Conservation (phyloP, 1,139 yeast species). For the Nematodospora anomalae region DNA sequence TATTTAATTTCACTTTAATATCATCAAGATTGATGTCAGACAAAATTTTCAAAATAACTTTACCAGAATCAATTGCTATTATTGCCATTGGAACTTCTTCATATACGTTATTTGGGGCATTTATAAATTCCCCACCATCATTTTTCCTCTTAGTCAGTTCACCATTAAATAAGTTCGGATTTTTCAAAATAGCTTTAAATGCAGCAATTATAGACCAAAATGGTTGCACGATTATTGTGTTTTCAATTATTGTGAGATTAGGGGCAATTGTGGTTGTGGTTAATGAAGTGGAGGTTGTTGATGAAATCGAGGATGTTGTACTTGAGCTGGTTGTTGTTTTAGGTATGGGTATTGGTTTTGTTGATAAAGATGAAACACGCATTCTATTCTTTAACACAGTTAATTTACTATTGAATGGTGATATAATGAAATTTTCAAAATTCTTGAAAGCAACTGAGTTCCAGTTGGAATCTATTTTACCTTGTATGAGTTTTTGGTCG, state of each 20-base stretch:
- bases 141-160: constrained; percentile 39
- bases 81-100: constrained; percentile 23
- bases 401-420: constrained; percentile 34
- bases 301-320: constrained; percentile 14
- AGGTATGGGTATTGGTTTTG: constrained; percentile 2
- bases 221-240: constrained; percentile 50
- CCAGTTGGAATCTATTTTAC: not conserved
- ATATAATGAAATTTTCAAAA: constrained; percentile 52
- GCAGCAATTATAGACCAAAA: constrained; percentile 70
- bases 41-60: constrained; percentile 44
- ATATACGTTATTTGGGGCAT: constrained; percentile 7
- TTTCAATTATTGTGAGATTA: constrained; percentile 31
- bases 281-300: constrained; percentile 18
- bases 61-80: constrained; percentile 32
- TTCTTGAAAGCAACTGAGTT: constrained; percentile 51
- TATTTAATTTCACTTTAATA: constrained; percentile 54
- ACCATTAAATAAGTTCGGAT: constrained; percentile 53
- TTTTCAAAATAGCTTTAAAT: constrained; percentile 51
- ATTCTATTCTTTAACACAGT: constrained; percentile 15
- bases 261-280: constrained; percentile 19
- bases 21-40: constrained; percentile 18
- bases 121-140: constrained; percentile 20
- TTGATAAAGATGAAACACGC: constrained; percentile 15
- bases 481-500: constrained; percentile 4
- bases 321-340: constrained; percentile 12